Base-by-base conservation (phyloP, 164 flowering plant species). In the Brasenia schreberi region DNA sequence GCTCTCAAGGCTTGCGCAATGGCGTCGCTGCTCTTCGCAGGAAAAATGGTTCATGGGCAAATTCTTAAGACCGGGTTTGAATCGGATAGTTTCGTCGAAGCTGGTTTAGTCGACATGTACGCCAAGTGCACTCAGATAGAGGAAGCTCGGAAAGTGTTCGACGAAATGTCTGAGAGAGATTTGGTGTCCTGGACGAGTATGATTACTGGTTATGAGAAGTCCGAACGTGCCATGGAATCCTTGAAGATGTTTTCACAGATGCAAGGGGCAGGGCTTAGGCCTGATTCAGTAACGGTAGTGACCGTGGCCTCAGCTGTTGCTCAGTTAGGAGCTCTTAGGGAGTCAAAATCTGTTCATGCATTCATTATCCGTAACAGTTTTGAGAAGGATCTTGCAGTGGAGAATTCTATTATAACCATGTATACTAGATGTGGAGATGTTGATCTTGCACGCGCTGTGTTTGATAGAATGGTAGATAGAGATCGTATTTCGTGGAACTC, bases 401-500 rank as follows among this genome's bases (percentile, higher is more conserved):
- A 64, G 7, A 81, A 81, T 58, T 73, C 85, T 0, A 43, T 82
- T n/a, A 23, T 82, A 19, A 68, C 77, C 10, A 78, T 76, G 81
- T 75, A 82, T 43, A 68, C 77, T 0, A 76, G 73, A 64, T 80
- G 85, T 62, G 72, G 77, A 12, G 52, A 70, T 43, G 73, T 78
- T 23, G 74, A 73, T 42, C 63, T 62, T 18, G 82, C 82, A 0
- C 72, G 74, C 14, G 5, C 61, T 49, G 74, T 78, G 58, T 82
- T 78, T 63, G 73, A 80, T 52, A 33, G 17, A 58, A 78, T 80
- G 75, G 60, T 58, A 18, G 65, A 68, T 33, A 78, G 71, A 69
- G 76, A 82, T 75, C 75, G 66, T 43, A 76, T 82, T 63, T 70
- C 83, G 1, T 82, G 85, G 85, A 82, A 82, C 67, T 69, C 82